Conservation (phyloP, 192 early-diverging fungal genomes). For the Phycomyces blakesleeanus region DNA sequence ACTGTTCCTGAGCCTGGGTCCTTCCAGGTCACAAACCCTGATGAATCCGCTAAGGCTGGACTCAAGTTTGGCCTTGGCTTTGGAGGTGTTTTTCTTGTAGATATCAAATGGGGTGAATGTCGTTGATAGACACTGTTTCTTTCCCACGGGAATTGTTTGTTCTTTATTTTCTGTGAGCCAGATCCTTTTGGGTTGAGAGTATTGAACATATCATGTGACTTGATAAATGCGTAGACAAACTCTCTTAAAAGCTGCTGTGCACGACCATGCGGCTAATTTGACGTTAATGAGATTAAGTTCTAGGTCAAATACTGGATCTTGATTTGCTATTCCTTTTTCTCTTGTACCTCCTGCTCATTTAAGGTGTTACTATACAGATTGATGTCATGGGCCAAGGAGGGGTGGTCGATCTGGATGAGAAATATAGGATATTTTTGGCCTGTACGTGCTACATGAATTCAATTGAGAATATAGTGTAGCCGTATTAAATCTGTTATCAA, state of each 20-base stretch:
- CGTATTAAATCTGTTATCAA: too few relatives aligned
- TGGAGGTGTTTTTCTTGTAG: background rate
- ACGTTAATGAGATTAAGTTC: background rate
- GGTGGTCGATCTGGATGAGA: slow-evolving; percentile 48
- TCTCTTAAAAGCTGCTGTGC: background rate
- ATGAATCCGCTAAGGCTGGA: background rate
- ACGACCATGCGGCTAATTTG: background rate
- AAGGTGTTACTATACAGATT: slow-evolving; percentile 1
- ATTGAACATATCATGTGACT: background rate
- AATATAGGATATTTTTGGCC: slow-evolving; percentile 47
- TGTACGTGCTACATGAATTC: background rate
- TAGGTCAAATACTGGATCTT: background rate
- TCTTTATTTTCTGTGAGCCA: background rate
- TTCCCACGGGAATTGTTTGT: background rate
- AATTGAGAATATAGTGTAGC: too few relatives aligned
- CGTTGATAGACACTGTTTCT: background rate
- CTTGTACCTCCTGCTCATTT: background rate
- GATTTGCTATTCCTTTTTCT: background rate
- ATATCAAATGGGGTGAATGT: background rate
- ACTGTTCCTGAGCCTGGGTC: slow-evolving; percentile 8
- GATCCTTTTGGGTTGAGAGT: background rate
- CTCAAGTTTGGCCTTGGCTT: background rate
- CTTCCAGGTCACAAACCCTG: slow-evolving; percentile 25
- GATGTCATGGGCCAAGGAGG: slow-evolving; percentile 14
- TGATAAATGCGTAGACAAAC: background rate